These are phyloP conservation scores for Aspergillus leporis DNA, from an alignment of 495 filamentous ascomycete genomes.

Conservation along the genomic window DNA sequence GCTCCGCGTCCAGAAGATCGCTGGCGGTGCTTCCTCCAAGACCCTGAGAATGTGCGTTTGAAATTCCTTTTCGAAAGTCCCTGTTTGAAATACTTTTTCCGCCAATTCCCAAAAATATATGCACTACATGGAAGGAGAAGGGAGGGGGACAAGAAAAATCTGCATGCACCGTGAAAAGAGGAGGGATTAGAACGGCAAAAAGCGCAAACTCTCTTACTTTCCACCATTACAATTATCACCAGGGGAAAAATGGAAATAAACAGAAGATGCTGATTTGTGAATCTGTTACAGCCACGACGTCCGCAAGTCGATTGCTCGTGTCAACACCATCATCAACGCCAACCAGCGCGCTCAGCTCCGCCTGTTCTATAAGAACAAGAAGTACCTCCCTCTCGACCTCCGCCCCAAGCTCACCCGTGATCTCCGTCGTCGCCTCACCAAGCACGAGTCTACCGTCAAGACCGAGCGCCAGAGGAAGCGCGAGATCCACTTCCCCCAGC, in stretches of 20 bases:
- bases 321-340: slow-evolving; percentile 98
- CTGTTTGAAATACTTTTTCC: slow-evolving; percentile 12
- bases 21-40: slow-evolving; percentile 87
- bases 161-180: background rate
- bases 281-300: slow-evolving; percentile 78
- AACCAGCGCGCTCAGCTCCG: slow-evolving; percentile 97
- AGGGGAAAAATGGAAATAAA: background rate
- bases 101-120: background rate
- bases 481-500: slow-evolving; percentile 91
- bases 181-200: background rate
- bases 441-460: slow-evolving; percentile 76
- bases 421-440: slow-evolving; percentile 87
- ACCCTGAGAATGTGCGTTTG: slow-evolving; percentile 91
- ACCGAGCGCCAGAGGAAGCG: slow-evolving; percentile 95
- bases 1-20: slow-evolving; percentile 96
- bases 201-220: slow-evolving; percentile 1
- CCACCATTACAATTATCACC: background rate
- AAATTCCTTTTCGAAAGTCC: slow-evolving; percentile 21
- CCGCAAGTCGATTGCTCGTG: slow-evolving; percentile 97
- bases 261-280: slow-evolving; percentile 26
- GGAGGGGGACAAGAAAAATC: background rate
- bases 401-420: slow-evolving; percentile 95
- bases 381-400: slow-evolving; percentile 96
- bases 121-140: background rate
- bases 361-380: slow-evolving; percentile 99